Evolutionary conservation across 352 stramenopile genomes (phyloP).

Genomic region (Phytophthora capsici): DNA sequence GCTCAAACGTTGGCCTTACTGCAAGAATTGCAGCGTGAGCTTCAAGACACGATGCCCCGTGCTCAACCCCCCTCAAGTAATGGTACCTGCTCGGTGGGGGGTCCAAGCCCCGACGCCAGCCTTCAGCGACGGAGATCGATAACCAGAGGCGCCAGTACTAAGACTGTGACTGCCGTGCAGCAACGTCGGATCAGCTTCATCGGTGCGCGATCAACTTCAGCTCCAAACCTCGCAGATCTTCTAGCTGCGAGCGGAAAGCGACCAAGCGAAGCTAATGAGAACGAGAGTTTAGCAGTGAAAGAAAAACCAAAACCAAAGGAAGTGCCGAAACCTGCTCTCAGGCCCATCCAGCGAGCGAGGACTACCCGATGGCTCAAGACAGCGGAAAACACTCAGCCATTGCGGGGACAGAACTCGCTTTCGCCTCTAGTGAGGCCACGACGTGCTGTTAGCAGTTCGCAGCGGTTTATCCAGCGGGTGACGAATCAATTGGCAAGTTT

Average conservation of each 20-base stretch:
- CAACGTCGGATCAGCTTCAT: conserved; percentile 24
- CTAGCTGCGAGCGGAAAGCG: background rate
- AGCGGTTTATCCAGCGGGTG: conserved; percentile 38
- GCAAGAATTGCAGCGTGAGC: conserved; percentile 23
- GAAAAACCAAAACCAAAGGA: background rate
- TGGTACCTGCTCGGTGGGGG: background rate
- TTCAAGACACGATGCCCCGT: conserved; percentile 15
- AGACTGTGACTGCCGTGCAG: conserved; percentile 7
- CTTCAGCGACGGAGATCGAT: background rate
- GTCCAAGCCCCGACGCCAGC: background rate
- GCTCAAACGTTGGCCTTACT: conserved; percentile 23
- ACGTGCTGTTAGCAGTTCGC: conserved; percentile 20
- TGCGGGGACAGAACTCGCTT: conserved; percentile 12
- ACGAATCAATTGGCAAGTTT: conserved; percentile 36
- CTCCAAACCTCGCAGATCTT: conserved; percentile 29
- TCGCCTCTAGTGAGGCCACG: conserved; percentile 13
- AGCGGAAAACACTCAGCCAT: conserved; percentile 17
- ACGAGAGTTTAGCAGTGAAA: too few species aligned
- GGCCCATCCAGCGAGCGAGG: conserved; percentile 23
- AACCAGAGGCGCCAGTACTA: background rate
- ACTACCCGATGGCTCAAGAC: conserved; percentile 33
- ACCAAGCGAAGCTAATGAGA: background rate
- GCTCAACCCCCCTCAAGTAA: background rate
- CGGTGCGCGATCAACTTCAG: conserved; percentile 21
- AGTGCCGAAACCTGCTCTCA: conserved; percentile 1